Percentiles rank a stretch among this genome's conserved stretches.
phyloP scores from a whole-genome alignment of 1,284 basidiomycete genomes.

The Pascua sp. region DNA sequence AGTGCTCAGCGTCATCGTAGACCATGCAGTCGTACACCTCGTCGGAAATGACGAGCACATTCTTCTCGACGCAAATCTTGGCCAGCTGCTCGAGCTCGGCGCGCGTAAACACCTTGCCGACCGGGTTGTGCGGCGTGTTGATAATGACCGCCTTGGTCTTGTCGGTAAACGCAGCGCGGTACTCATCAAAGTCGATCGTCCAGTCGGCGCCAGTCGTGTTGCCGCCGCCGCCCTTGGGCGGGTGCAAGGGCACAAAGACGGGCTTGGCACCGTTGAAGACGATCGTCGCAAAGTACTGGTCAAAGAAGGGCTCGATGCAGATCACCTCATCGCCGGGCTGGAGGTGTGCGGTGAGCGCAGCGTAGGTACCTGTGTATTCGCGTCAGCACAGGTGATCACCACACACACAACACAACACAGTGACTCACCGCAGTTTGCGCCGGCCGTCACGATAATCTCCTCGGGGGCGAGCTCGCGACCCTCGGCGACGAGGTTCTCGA shows the following conservation, averaged over 20 bases:
- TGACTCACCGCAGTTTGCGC: constrained; percentile 81
- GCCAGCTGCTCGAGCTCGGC: constrained; percentile 81
- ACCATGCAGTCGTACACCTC: constrained; percentile 98
- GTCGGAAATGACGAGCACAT: constrained; percentile 89
- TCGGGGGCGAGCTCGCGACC: constrained; percentile 74
- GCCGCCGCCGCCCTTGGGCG: constrained; percentile 60
- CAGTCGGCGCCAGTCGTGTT: constrained; percentile 69
- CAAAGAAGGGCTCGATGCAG: constrained; percentile 97
- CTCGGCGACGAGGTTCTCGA: constrained; percentile 55
- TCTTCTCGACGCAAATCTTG: constrained; percentile 81
- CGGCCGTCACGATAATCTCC: constrained; percentile 91
- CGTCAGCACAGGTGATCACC: background rate
- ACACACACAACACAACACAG: background rate
- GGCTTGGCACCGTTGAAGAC: constrained; percentile 90
- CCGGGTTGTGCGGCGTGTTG: constrained; percentile 94
- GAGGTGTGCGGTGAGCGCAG: constrained; percentile 81
- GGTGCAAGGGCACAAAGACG: constrained; percentile 91
- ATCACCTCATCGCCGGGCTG: constrained; percentile 94
- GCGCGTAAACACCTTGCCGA: constrained; percentile 89
- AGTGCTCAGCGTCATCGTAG: constrained; percentile 81
- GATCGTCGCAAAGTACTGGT: constrained; percentile 90
- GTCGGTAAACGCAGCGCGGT: constrained; percentile 75
- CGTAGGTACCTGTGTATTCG: constrained; percentile 68
- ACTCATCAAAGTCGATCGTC: constrained; percentile 79
- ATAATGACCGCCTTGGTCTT: constrained; percentile 88